Evolutionary conservation across 306 rosid genomes (phyloP).

Genomic region (Trichosanthes cucumerina): DNA sequence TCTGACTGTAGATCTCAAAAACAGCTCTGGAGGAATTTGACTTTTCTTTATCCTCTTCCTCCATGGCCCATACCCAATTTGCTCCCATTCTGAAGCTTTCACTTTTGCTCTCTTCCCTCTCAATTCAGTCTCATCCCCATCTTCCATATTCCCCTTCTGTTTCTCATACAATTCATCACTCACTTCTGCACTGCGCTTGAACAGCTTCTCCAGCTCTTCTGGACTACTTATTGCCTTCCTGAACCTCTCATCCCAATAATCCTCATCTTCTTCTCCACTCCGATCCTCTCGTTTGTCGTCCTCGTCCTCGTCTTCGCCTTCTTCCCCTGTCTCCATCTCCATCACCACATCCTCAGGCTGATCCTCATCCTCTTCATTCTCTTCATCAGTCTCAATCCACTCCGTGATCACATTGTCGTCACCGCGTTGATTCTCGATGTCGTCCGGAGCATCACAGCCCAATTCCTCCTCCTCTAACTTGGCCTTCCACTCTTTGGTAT

Average conservation of each 20-base stretch:
- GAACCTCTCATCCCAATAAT: slow-evolving; percentile 51
- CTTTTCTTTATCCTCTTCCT: slow-evolving; percentile 67
- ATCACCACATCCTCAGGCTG: slow-evolving; percentile 24
- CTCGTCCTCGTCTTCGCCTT: slow-evolving; percentile 18
- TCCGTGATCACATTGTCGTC: slow-evolving; percentile 51
- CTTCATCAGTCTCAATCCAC: slow-evolving; percentile 64
- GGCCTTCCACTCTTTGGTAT: slow-evolving; percentile 91
- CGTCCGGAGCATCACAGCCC: slow-evolving; percentile 96
- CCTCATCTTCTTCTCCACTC: slow-evolving; percentile 20
- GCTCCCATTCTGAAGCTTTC: slow-evolving; percentile 69
- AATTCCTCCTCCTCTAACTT: slow-evolving; percentile 87
- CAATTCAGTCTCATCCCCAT: slow-evolving; percentile 55
- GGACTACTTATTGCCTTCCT: slow-evolving; percentile 41
- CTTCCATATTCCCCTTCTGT: slow-evolving; percentile 13
- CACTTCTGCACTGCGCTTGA: slow-evolving; percentile 26
- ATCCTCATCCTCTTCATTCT: slow-evolving; percentile 11
- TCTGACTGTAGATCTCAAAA: slow-evolving; percentile 64
- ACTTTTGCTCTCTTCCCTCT: slow-evolving; percentile 71
- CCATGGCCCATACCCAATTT: slow-evolving; percentile 70
- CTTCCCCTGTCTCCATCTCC: slow-evolving; percentile 35
- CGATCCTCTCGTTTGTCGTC: slow-evolving; percentile 22
- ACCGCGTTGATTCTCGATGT: slow-evolving; percentile 21
- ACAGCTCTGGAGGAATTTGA: slow-evolving; percentile 67
- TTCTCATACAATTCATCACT: slow-evolving; percentile 14
- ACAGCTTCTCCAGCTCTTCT: slow-evolving; percentile 62